A percentile compares a stretch with the other conserved stretches of the same genome.
phyloP scores from a whole-genome alignment of 2,329 filamentous ascomycete genomes.

The Ascochyta pisi region DNA sequence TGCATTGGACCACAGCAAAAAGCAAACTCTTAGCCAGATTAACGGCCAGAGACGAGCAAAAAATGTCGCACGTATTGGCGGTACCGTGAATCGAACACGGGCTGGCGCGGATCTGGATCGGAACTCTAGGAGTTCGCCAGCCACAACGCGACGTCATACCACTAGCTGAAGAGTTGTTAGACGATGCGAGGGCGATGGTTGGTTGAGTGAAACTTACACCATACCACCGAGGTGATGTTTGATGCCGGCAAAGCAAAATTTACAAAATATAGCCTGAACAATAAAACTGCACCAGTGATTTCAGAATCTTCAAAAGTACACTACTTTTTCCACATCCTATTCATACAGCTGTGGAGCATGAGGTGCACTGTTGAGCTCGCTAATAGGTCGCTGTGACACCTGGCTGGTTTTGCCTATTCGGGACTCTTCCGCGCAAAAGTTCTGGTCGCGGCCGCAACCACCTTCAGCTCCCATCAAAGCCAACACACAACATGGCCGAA shows the following conservation, averaged over 20 bases:
- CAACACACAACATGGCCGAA: conserved; percentile 41
- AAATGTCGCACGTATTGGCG: conserved; percentile 29
- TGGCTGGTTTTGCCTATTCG: not conserved
- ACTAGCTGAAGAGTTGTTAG: conserved; percentile 23
- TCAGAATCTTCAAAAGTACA: fast-evolving
- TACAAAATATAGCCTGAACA: not conserved
- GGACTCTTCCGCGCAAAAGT: conserved; percentile 26
- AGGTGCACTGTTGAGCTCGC: not conserved
- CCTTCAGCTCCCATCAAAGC: conserved; percentile 18
- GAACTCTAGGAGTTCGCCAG: conserved; percentile 29
- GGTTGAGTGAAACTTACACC: conserved; percentile 4
- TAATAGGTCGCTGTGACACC: not conserved
- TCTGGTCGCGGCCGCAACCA: conserved; percentile 28
- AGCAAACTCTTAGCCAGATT: too few species aligned
- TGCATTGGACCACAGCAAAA: too few species aligned
- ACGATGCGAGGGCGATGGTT: not conserved
- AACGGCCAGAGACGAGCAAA: conserved; percentile 3
- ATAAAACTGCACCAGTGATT: too few species aligned
- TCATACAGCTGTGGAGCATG: not conserved
- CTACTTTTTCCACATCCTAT: too few species aligned
- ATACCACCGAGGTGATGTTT: conserved; percentile 29
- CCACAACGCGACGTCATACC: conserved; percentile 44
- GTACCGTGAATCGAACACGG: conserved; percentile 43
- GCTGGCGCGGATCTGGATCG: conserved; percentile 38
- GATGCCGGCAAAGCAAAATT: conserved; percentile 12